phyloP scores from a whole-genome alignment of 805 yeast genomes.

The Pichia gijzeniarum region DNA sequence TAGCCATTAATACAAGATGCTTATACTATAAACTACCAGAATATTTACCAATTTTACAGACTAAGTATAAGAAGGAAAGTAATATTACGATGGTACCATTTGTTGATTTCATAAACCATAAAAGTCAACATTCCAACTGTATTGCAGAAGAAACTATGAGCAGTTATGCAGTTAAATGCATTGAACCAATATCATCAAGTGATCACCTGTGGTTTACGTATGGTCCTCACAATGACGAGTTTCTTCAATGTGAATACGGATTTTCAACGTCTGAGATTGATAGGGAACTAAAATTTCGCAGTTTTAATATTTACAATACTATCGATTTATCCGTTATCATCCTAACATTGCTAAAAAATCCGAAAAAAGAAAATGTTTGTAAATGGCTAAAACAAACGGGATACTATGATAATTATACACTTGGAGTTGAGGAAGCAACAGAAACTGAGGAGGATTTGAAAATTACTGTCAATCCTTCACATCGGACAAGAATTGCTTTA shows the following conservation, averaged over 20 bases:
- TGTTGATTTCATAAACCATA: constrained; percentile 83
- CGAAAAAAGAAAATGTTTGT: constrained; percentile 4
- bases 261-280: constrained; percentile 51
- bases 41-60: constrained; percentile 31
- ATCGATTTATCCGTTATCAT: constrained; percentile 14
- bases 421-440: constrained; percentile 30
- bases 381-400: constrained; percentile 38
- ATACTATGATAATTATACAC: constrained; percentile 72
- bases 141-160: constrained; percentile 36
- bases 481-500: constrained; percentile 69
- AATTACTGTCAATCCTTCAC: constrained; percentile 42
- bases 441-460: background rate
- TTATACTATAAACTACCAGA: constrained; percentile 62
- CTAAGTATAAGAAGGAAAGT: constrained; percentile 33
- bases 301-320: constrained; percentile 3
- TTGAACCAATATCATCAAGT: constrained; percentile 25
- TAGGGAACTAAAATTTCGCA: constrained; percentile 44
- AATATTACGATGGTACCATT: constrained; percentile 88
- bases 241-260: constrained; percentile 81
- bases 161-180: constrained; percentile 50
- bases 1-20: constrained; percentile 88
- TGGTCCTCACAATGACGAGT: constrained; percentile 86
- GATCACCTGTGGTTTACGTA: constrained; percentile 70
- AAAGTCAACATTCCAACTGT: constrained; percentile 42
- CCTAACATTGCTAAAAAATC: background rate